These are phyloP conservation scores for Fragaria ananassa DNA, from an alignment of 306 rosid species.

Conservation along the genomic window DNA sequence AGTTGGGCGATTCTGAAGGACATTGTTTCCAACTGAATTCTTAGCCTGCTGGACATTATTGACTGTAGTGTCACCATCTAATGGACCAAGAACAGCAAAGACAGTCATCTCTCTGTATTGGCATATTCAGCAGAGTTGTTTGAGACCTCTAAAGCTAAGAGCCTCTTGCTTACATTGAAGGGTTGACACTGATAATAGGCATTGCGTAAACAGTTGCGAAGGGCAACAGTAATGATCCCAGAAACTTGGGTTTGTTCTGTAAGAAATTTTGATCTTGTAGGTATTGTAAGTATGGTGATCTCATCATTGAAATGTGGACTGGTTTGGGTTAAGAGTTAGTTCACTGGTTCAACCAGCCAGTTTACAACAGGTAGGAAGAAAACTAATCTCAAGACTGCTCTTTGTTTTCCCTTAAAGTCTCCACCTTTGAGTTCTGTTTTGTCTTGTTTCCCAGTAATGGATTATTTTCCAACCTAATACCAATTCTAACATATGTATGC, in stretches of 20 bases:
- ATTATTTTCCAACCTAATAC: constrained; percentile 21
- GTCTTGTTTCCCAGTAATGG: background rate
- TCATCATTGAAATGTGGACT: background rate
- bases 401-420: background rate
- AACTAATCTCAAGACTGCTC: background rate
- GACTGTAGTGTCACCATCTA: background rate
- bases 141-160: constrained; percentile 22
- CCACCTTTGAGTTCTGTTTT: background rate
- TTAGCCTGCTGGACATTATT: constrained; percentile 1
- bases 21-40: constrained; percentile 6
- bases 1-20: constrained; percentile 19
- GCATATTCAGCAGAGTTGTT: constrained; percentile 24
- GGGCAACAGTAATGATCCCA: constrained; percentile 18
- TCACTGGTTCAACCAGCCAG: constrained; percentile 4
- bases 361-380: background rate
- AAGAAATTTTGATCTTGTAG: constrained; percentile 4
- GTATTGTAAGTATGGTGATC: background rate
- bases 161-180: constrained; percentile 21
- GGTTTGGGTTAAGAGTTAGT: background rate
- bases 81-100: background rate
- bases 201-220: constrained; percentile 17
- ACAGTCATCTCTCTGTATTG: background rate
- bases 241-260: constrained; percentile 19
- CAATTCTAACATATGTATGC: background rate
- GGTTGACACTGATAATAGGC: constrained; percentile 23